These are phyloP conservation scores for Thielaviopsis punctulata DNA, from an alignment of 2,329 filamentous ascomycete genomes.

Conservation along the genomic window DNA sequence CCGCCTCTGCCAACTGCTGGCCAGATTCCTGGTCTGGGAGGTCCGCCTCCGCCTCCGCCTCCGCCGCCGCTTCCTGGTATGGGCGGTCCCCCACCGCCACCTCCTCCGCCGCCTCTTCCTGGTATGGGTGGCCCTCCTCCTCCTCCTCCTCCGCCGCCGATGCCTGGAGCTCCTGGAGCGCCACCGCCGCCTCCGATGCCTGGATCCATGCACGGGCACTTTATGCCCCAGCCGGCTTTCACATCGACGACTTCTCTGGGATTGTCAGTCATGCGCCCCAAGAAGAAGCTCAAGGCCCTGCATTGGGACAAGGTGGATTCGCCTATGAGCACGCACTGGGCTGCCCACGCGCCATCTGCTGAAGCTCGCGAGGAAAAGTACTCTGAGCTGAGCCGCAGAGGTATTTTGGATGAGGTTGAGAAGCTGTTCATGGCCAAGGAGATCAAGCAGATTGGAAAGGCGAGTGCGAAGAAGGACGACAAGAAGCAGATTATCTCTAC, in stretches of 20 bases:
- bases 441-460: constrained; percentile 67
- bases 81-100: constrained; percentile 13
- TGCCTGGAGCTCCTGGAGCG: constrained; percentile 22
- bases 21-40: constrained; percentile 10
- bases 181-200: constrained; percentile 49
- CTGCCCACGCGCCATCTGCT: constrained; percentile 65
- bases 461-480: constrained; percentile 60
- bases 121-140: constrained; percentile 23
- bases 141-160: constrained; percentile 23
- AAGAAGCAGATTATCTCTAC: constrained; percentile 95
- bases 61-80: no score
- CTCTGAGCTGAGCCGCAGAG: constrained; percentile 77
- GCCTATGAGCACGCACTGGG: constrained; percentile 85
- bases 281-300: constrained; percentile 98
- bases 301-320: constrained; percentile 99
- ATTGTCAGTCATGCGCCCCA: constrained; percentile 69
- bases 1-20: constrained; percentile 20
- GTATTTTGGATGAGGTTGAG: constrained; percentile 93
- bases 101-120: constrained; percentile 21
- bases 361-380: constrained; percentile 93
- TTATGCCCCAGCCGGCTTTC: constrained; percentile 46
- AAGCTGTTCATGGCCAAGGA: constrained; percentile 96
- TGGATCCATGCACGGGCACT: constrained; percentile 57
- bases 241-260: constrained; percentile 40
- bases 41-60: no score